phyloP scores from a whole-genome alignment of 495 filamentous ascomycete species.

The Hypoxylon fuscum region DNA sequence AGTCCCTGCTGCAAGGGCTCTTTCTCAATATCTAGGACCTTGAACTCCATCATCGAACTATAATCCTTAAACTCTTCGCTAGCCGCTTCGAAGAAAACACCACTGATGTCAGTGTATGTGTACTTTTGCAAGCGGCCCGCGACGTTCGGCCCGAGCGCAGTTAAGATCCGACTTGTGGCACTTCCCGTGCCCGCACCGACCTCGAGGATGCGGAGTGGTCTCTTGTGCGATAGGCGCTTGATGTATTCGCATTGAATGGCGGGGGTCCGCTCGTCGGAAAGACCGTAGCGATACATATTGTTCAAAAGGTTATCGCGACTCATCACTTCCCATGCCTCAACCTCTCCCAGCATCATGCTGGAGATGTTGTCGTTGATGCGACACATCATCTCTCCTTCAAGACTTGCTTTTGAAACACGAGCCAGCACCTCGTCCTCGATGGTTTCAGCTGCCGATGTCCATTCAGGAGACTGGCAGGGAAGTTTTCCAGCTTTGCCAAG shows the following conservation, averaged over 20 bases:
- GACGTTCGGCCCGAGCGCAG: constrained; percentile 43
- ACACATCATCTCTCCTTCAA: constrained; percentile 41
- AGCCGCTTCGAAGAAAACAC: constrained; percentile 61
- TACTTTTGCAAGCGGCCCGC: constrained; percentile 51
- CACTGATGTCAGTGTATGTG: constrained; percentile 63
- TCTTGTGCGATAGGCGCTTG: constrained; percentile 46
- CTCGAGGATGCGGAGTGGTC: constrained; percentile 56
- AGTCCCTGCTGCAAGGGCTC: constrained; percentile 62
- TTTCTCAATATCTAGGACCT: constrained; percentile 57
- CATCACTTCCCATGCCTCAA: constrained; percentile 54
- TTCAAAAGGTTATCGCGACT: constrained; percentile 52
- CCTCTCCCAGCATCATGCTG: constrained; percentile 50
- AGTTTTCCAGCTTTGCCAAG: constrained; percentile 31
- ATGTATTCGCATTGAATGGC: constrained; percentile 43
- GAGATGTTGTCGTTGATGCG: constrained; percentile 49
- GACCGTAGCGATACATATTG: constrained; percentile 49
- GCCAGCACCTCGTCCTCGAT: constrained; percentile 35
- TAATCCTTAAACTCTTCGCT: constrained; percentile 52
- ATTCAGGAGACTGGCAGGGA: constrained; percentile 38
- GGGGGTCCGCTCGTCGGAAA: constrained; percentile 45
- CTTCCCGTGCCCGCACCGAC: constrained; percentile 56
- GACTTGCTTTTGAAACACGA: constrained; percentile 33
- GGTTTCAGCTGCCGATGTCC: constrained; percentile 24
- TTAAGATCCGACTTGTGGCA: constrained; percentile 52
- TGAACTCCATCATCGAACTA: constrained; percentile 53